These are phyloP conservation scores for Graphium sp. DNA, from an alignment of 2,329 filamentous ascomycete genomes.

Conservation along the genomic window DNA sequence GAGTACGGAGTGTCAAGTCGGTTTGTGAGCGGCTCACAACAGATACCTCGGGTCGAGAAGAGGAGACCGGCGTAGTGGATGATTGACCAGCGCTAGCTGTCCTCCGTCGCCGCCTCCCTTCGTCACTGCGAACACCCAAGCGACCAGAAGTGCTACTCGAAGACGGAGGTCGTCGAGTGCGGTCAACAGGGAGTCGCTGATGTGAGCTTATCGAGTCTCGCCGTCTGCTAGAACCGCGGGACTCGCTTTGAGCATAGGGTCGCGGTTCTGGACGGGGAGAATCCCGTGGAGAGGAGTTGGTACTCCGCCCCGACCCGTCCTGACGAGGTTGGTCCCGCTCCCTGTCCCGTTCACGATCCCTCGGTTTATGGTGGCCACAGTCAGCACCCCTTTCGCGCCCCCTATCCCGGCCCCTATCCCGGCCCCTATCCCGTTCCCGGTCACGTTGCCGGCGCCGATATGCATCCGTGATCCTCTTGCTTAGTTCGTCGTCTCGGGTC, in stretches of 20 bases:
- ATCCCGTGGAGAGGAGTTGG: background rate
- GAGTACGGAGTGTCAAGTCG: slow-evolving; percentile 35
- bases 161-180: too few species aligned
- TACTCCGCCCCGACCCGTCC: background rate
- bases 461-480: slow-evolving; percentile 76
- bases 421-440: slow-evolving; percentile 13
- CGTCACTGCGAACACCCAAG: slow-evolving; percentile 31
- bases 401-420: slow-evolving; percentile 13
- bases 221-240: slow-evolving; percentile 5
- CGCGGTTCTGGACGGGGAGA: background rate
- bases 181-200: too few species aligned
- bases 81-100: slow-evolving; percentile 39
- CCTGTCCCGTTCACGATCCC: slow-evolving; percentile 2
- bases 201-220: slow-evolving; percentile 21
- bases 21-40: slow-evolving; percentile 43
- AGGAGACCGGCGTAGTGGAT: slow-evolving; percentile 28
- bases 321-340: slow-evolving; percentile 2
- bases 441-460: slow-evolving; percentile 63
- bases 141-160: too few species aligned
- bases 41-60: slow-evolving; percentile 16
- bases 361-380: background rate
- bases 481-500: slow-evolving; percentile 75
- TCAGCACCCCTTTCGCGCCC: background rate
- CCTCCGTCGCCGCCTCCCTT: slow-evolving; percentile 23
- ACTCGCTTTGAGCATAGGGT: slow-evolving; percentile 1